Percentiles rank a stretch among this genome's conserved stretches.
Evolutionary conservation across 176 grass and related monocot genomes (phyloP).

Genomic region (Lolium perenne): DNA sequence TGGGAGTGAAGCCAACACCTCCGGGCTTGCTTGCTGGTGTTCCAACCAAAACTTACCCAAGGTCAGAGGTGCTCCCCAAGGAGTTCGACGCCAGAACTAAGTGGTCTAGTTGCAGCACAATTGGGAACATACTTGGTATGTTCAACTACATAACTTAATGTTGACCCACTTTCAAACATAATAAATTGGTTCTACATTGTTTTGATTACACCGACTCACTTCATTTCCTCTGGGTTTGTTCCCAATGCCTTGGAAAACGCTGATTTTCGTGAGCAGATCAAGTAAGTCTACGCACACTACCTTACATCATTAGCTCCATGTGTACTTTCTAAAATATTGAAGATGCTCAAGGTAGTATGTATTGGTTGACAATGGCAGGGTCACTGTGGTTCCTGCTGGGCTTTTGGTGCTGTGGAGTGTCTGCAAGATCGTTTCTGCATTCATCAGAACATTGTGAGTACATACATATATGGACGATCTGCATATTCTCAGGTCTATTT

Average conservation of each 20-base stretch:
- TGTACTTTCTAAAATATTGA: neutral
- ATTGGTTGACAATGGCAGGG: constrained; percentile 57
- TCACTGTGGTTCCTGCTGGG: constrained; percentile 96
- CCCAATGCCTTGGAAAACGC: constrained; percentile 27
- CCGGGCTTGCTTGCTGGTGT: constrained; percentile 42
- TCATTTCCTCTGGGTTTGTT: neutral
- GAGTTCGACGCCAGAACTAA: constrained; percentile 76
- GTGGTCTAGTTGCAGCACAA: constrained; percentile 85
- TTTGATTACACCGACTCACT: neutral
- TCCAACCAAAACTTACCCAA: constrained; percentile 55
- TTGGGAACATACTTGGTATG: constrained; percentile 85
- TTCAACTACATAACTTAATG: constrained; percentile 8
- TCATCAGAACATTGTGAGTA: constrained; percentile 66
- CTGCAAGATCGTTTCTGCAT: constrained; percentile 96
- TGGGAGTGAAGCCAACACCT: constrained; percentile 78
- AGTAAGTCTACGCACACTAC: constrained; percentile 54
- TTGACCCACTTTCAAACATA: neutral
- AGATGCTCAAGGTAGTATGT: constrained; percentile 25
- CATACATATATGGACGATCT: constrained; percentile 8
- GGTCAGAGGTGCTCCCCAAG: constrained; percentile 60
- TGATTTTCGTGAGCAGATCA: constrained; percentile 67
- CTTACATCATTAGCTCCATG: neutral
- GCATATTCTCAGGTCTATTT: neutral
- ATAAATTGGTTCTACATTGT: neutral
- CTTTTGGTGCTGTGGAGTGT: constrained; percentile 89